phyloP scores from a whole-genome alignment of 129 eudicot genomes.

The Apium graveolens region DNA sequence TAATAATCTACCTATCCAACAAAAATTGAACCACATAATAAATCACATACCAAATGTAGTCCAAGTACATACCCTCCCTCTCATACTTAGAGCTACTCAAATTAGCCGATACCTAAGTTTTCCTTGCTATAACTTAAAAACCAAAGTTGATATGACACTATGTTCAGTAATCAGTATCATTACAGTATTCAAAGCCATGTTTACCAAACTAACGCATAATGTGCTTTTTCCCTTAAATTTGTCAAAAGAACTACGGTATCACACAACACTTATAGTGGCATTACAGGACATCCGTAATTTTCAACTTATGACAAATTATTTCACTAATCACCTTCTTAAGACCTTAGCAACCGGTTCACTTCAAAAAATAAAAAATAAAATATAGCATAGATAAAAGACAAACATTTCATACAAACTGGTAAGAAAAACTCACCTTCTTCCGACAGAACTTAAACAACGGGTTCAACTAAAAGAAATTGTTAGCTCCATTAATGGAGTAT shows the following conservation, averaged over 20 bases:
- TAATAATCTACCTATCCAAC: no score
- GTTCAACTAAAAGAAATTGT: no score
- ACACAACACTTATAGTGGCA: background rate
- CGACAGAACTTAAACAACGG: constrained; percentile 94
- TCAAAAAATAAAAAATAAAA: background rate
- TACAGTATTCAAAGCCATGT: background rate
- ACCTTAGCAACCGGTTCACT: background rate
- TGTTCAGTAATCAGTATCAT: background rate
- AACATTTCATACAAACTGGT: background rate
- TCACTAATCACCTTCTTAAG: background rate
- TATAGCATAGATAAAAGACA: no score
- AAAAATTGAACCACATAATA: no score
- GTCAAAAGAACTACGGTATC: no score
- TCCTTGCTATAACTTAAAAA: background rate
- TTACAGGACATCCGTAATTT: background rate
- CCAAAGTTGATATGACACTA: background rate
- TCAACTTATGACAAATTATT: background rate
- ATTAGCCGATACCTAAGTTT: background rate
- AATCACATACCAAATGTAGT: no score
- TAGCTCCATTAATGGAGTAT: no score
- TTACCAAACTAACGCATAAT: no score
- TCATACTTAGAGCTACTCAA: background rate
- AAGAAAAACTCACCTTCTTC: constrained; percentile 58
- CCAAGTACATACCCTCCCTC: background rate
- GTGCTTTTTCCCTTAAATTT: background rate